These are phyloP conservation scores for Cucurbita argyrosperma DNA, from an alignment of 306 rosid species.

Conservation along the genomic window DNA sequence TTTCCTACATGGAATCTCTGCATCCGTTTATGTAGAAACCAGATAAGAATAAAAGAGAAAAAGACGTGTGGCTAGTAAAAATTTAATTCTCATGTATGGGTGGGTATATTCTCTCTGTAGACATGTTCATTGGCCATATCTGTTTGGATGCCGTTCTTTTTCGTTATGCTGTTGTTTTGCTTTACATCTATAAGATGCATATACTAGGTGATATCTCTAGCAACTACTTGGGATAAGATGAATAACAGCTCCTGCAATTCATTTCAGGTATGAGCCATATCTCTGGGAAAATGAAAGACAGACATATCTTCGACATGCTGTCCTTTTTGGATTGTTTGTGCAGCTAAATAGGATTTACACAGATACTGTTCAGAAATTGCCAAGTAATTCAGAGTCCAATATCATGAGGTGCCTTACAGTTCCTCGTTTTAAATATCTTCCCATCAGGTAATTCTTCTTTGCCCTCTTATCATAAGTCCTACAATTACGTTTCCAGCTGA, in stretches of 20 bases:
- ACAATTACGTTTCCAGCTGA: not conserved
- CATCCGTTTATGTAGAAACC: not conserved
- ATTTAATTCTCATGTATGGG: not conserved
- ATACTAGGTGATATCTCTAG: not conserved
- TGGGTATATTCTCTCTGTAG: not conserved
- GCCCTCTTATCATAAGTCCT: not conserved
- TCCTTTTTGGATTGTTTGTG: conserved; percentile 94
- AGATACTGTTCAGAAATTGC: conserved; percentile 81
- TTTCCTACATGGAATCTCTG: not conserved
- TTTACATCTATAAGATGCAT: not conserved
- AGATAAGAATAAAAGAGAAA: not conserved
- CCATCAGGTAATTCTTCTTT: conserved; percentile 63
- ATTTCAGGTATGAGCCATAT: conserved; percentile 76
- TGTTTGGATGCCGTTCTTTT: not conserved
- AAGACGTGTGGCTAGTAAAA: not conserved
- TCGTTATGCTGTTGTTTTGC: not conserved
- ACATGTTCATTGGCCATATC: not conserved
- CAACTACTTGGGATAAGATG: not conserved
- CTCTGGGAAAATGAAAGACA: conserved; percentile 98
- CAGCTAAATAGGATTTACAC: conserved; percentile 87
- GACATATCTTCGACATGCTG: conserved; percentile 84
- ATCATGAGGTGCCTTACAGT: conserved; percentile 88
- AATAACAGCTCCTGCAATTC: not conserved
- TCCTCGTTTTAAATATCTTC: conserved; percentile 96
- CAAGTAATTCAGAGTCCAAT: conserved; percentile 93